Base-by-base conservation (phyloP, 805 yeast species). In the Lipomyces anomalus region DNA sequence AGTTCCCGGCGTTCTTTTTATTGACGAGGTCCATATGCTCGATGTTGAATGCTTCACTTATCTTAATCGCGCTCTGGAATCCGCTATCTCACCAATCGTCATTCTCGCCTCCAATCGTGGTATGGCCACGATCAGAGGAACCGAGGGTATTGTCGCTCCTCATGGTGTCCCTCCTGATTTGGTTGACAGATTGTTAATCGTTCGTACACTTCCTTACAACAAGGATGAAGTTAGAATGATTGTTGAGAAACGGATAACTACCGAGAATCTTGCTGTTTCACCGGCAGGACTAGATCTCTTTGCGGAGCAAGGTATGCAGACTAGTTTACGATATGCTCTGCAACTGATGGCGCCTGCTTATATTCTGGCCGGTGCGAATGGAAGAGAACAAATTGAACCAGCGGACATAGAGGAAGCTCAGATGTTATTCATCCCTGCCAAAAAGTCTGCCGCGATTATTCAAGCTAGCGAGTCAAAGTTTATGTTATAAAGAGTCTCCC, bases 1-100 rank as follows among this genome's bases (percentile, higher is more conserved):
- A 40, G 85, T 92, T 47, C 99, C 99, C 1, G 99, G 99, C 60
- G 99, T 92, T 21, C 72, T 92, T 58, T 92, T 92, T 67, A 92
- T 92, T 58, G 99, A 92, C 68, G 99, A 92, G 70, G 97, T 89
- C 36, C 94, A 92, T 70, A 92, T 92, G 98, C 74, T 92, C 59
- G 98, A 92, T 64, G 82, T 92, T 53, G 99, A 92, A 72, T 86
- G 95, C 64, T 92, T 92, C 71, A 86, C 98, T 9, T 92, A 85
- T 65, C 72, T 92, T 60, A 92, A 92, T 72, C 77, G 95, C 55
- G 97, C 97, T 6, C 73, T 92, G 53, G 98, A 92, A 67, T 81
- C 89, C 41, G 70, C 83, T 22, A 84, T 92, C 62, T 90, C 97
- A 2, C 98, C 98, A 37, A 78, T 92, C 45, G 98, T 92, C 29